Conservation (phyloP, 2,329 filamentous ascomycete species). For the Cytospora schulzeri region DNA sequence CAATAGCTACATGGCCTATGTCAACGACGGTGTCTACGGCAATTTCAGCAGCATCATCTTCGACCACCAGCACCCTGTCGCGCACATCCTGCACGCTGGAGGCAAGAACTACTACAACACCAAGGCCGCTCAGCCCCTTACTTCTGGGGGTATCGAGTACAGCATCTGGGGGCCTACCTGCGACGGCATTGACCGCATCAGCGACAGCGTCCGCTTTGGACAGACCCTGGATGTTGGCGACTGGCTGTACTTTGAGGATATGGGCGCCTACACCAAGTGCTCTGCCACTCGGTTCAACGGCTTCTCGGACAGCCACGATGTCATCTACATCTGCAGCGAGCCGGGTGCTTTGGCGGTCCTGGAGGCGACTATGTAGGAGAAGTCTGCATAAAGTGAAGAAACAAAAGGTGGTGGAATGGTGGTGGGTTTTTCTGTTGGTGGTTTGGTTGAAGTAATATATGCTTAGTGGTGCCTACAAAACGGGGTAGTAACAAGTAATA, state of each 20-base stretch:
- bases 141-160: conserved; percentile 65
- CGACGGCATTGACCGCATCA: conserved; percentile 95
- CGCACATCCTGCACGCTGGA: conserved; percentile 73
- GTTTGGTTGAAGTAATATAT: neutral
- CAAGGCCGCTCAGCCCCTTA: conserved; percentile 49
- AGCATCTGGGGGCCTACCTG: conserved; percentile 98
- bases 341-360: conserved; percentile 78
- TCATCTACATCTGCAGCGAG: conserved; percentile 95
- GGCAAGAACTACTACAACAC: conserved; percentile 61
- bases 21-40: conserved; percentile 97
- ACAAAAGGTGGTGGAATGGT: neutral
- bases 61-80: conserved; percentile 90
- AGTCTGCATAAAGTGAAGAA: neutral
- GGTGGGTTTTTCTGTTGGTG: neutral
- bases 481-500: neutral
- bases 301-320: conserved; percentile 88
- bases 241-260: conserved; percentile 98
- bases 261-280: conserved; percentile 99
- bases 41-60: conserved; percentile 99
- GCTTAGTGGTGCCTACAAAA: neutral
- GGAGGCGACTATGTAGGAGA: conserved; percentile 25
- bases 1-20: conserved; percentile 91
- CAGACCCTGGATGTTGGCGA: conserved; percentile 86
- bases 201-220: conserved; percentile 75
- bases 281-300: conserved; percentile 98